phyloP scores from a whole-genome alignment of 306 rosid species.

The Fagus sylvatica region DNA sequence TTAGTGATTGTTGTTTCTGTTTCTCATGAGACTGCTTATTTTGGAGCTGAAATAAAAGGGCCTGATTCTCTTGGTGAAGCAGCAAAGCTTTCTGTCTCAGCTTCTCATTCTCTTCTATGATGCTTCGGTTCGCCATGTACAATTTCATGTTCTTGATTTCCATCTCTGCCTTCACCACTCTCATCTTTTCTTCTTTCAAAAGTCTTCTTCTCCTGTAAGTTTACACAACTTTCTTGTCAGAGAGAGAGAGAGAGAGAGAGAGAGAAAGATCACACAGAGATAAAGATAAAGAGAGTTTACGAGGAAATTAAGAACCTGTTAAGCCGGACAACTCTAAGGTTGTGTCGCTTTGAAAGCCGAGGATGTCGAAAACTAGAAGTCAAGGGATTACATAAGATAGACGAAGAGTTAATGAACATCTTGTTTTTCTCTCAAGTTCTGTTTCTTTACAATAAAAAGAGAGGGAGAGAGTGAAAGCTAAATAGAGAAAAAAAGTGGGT shows the following conservation, averaged over 20 bases:
- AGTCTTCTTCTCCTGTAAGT: slow-evolving; percentile 50
- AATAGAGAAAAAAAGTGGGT: slow-evolving; percentile 15
- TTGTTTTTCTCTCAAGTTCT: slow-evolving; percentile 5
- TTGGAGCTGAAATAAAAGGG: slow-evolving; percentile 59
- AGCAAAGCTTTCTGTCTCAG: slow-evolving; percentile 71
- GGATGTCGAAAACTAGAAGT: slow-evolving; percentile 24
- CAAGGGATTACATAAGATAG: slow-evolving; percentile 22
- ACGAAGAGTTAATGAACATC: slow-evolving; percentile 52
- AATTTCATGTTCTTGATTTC: slow-evolving; percentile 67
- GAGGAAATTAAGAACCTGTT: slow-evolving; percentile 40
- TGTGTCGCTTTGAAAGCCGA: slow-evolving; percentile 35
- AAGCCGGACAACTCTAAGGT: slow-evolving; percentile 44
- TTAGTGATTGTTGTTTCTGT: slow-evolving; percentile 21
- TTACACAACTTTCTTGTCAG: slow-evolving; percentile 1
- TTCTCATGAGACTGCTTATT: slow-evolving; percentile 30
- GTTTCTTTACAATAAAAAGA: not conserved
- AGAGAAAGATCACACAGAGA: not conserved
- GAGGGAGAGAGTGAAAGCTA: not conserved
- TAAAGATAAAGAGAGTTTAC: not conserved
- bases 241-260: not conserved
- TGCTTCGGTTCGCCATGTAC: slow-evolving; percentile 61
- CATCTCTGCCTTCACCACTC: slow-evolving; percentile 43
- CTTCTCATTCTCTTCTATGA: slow-evolving; percentile 73
- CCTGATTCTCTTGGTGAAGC: slow-evolving; percentile 74
- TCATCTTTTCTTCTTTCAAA: slow-evolving; percentile 26